Conservation (phyloP, 1,284 basidiomycete species). For the Rhodotorula mucilaginosa region DNA sequence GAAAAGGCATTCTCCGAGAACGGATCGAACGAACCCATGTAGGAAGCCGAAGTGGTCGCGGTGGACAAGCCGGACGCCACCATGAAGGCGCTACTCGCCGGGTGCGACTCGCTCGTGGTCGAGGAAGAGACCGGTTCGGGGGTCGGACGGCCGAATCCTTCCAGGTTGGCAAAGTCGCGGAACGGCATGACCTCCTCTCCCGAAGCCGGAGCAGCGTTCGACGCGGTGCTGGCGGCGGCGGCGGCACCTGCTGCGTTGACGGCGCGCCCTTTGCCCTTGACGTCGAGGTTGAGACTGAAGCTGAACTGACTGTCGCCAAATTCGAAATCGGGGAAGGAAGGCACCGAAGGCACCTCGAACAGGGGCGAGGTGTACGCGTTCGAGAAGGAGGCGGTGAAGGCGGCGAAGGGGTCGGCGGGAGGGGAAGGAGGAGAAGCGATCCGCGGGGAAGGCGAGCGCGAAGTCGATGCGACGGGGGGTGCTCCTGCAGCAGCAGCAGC, state of each 20-base stretch:
- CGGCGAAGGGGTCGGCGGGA: constrained; percentile 11
- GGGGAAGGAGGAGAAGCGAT: constrained; percentile 2
- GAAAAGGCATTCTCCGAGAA: constrained; percentile 28
- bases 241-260: background rate
- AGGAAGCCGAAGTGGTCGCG: constrained; percentile 17
- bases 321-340: constrained; percentile 32
- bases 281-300: constrained; percentile 38
- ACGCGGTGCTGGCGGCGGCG: no score
- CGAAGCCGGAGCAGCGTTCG: background rate
- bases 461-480: constrained; percentile 22
- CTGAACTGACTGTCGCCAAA: constrained; percentile 38
- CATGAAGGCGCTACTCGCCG: background rate
- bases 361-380: constrained; percentile 4
- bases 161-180: constrained; percentile 31
- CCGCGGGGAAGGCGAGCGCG: constrained; percentile 18
- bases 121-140: background rate
- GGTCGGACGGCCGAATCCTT: constrained; percentile 10
- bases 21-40: constrained; percentile 39
- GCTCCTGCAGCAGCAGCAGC: background rate
- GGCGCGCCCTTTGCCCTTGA: constrained; percentile 38
- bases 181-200: constrained; percentile 12
- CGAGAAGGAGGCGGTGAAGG: background rate
- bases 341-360: constrained; percentile 14
- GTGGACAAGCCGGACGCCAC: constrained; percentile 13
- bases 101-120: background rate